A percentile compares a stretch with the other conserved stretches of the same genome.
Conservation (phyloP, 306 rosid genomes). For the Quercus rubra region DNA sequence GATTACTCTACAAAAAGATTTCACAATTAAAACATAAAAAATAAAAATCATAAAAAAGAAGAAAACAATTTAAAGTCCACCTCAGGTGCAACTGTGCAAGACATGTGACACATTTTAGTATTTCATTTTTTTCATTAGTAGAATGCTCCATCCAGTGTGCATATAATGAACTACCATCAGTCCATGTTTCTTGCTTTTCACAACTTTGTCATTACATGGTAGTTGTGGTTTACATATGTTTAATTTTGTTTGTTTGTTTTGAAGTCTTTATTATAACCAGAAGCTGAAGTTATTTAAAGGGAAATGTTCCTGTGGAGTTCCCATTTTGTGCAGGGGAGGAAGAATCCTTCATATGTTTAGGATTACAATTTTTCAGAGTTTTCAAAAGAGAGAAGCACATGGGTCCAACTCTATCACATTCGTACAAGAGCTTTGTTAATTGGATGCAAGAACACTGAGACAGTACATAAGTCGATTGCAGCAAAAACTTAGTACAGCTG, state of each 20-base stretch:
- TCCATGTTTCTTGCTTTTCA: neutral
- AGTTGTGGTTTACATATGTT: neutral
- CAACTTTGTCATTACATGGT: neutral
- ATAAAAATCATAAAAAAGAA: neutral
- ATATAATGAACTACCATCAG: neutral
- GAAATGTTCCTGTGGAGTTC: neutral
- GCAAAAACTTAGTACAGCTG: too few relatives aligned
- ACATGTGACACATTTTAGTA: neutral
- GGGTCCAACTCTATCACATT: neutral
- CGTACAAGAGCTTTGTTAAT: neutral
- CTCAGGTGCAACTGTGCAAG: neutral
- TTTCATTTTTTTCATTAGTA: neutral
- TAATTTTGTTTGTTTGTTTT: neutral
- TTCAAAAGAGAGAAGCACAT: neutral
- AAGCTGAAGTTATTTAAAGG: neutral
- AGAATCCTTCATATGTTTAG: neutral
- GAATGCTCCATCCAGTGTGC: neutral
- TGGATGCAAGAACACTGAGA: neutral
- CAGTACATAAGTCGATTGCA: too few relatives aligned
- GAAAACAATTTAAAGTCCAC: neutral
- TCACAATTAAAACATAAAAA: neutral
- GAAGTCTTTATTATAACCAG: neutral
- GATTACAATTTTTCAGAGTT: too few relatives aligned
- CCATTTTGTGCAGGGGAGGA: neutral
- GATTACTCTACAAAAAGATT: neutral